Evolutionary conservation across 306 rosid species (phyloP), one percentile per base, ranked within the genome.

Genomic region (Corylus avellana): DNA sequence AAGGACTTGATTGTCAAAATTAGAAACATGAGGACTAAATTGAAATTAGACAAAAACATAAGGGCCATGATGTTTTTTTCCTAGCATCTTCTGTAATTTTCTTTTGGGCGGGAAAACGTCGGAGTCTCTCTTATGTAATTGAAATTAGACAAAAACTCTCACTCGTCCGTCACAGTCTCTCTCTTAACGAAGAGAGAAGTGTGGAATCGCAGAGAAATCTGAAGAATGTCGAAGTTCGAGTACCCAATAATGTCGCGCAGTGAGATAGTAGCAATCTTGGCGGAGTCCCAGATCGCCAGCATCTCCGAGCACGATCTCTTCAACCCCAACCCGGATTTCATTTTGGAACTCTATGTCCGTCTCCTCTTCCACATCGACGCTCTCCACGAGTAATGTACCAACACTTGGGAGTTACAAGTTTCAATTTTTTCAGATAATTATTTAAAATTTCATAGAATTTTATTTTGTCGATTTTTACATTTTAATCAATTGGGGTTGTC

Each of bases 181-280:
- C 51, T 9, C 51, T 48, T 48, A 48, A 49, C 14, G 14, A 10
- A 13, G n/a, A 12, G 64, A 11, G 50, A 22, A 53, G 53, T 11
- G 53, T 1, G 53, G 53, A 10, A 49, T 49, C 53, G 14, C 53
- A 9, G 53, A 18, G 25, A 54, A 54, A 54, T 54, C 20, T 57
- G 8, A 57, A 7, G 12, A 16, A 85, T 84, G 91, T 92, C 98
- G 16, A 92, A 89, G 84, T 92, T 70, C 88, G 91, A 86, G 51
- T 90, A 87, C 70, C 97, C 91, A 10, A 81, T 82, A 85, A 86
- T 94, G 0, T 50, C 82, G 29, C 89, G 92, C 25, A 10, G 78
- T 1, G 97, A 94, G 46, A 88, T 94, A 2, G 76, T 62, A 0
- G 66, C 77, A 12, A 57, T 85, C 27, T 68, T 91, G 22, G 76